Percentiles rank a stretch among this genome's conserved stretches.
Conservation (phyloP, 148 eudicot species). For the Arctostaphylos glauca region DNA sequence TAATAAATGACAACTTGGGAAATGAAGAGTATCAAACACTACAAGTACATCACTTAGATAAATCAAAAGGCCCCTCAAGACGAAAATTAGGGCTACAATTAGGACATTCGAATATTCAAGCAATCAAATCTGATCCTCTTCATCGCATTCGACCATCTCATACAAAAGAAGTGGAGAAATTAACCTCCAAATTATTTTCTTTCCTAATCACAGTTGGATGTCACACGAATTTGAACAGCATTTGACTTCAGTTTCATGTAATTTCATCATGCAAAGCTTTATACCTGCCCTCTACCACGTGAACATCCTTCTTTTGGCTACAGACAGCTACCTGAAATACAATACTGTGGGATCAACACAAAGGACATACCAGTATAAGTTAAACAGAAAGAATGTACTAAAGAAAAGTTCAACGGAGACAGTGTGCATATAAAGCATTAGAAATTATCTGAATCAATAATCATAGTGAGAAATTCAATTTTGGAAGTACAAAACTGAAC, state of each 20-base stretch:
- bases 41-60: neutral
- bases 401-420: neutral
- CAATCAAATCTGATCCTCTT: neutral
- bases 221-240: neutral
- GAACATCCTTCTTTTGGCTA: conserved; percentile 49
- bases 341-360: neutral
- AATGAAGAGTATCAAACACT: neutral
- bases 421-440: neutral
- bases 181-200: neutral
- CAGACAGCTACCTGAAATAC: conserved; percentile 49
- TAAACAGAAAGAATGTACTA: neutral
- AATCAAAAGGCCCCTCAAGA: neutral
- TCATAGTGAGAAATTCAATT: neutral
- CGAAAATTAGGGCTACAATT: neutral
- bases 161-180: neutral
- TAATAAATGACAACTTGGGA: neutral
- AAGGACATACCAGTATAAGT: neutral
- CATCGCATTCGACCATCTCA: neutral
- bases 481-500: conserved; percentile 28
- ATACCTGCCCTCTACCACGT: conserved; percentile 64
- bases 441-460: neutral
- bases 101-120: neutral
- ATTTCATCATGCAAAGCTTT: conserved; percentile 16
- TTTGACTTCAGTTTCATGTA: neutral
- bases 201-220: neutral